A percentile compares a stretch with the other conserved stretches of the same genome.
Conservation (phyloP, 768 basidiomycete species). For the Psilocybe subaeruginosa region DNA sequence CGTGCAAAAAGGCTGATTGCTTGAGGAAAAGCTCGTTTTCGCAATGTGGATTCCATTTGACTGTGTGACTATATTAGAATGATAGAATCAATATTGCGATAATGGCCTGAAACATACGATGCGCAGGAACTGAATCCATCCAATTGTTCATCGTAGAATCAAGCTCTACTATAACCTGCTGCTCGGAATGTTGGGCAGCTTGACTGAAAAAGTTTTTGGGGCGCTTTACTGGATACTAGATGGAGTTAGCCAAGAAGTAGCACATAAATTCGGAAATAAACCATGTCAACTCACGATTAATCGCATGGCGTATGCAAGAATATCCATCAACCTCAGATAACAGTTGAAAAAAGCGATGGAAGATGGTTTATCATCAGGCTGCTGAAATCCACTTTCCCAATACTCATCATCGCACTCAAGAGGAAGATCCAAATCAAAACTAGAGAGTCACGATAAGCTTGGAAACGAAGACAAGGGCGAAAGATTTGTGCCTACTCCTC, state of each 20-base stretch:
- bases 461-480: constrained; percentile 24
- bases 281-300: constrained; percentile 47
- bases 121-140: constrained; percentile 70
- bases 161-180: constrained; percentile 68
- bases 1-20: constrained; percentile 60
- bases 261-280: background rate
- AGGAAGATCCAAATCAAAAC: constrained; percentile 73
- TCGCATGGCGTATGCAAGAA: constrained; percentile 52
- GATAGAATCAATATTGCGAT: too few relatives aligned
- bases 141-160: constrained; percentile 81
- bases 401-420: constrained; percentile 71
- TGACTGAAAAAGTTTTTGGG: constrained; percentile 52
- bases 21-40: constrained; percentile 45
- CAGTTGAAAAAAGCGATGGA: constrained; percentile 58
- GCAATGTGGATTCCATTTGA: constrained; percentile 46
- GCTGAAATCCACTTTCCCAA: constrained; percentile 68
- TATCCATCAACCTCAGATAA: constrained; percentile 44
- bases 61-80: constrained; percentile 23
- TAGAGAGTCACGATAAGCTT: constrained; percentile 24
- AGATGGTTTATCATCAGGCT: constrained; percentile 62
- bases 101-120: constrained; percentile 32
- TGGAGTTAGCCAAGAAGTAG: background rate
- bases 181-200: constrained; percentile 53
- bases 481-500: constrained; percentile 52
- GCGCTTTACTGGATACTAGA: constrained; percentile 74